Percentiles rank a stretch among this genome's conserved stretches.
These are phyloP conservation scores for Acrocalymma vagum DNA, from an alignment of 2,329 filamentous ascomycete genomes.

Conservation along the genomic window DNA sequence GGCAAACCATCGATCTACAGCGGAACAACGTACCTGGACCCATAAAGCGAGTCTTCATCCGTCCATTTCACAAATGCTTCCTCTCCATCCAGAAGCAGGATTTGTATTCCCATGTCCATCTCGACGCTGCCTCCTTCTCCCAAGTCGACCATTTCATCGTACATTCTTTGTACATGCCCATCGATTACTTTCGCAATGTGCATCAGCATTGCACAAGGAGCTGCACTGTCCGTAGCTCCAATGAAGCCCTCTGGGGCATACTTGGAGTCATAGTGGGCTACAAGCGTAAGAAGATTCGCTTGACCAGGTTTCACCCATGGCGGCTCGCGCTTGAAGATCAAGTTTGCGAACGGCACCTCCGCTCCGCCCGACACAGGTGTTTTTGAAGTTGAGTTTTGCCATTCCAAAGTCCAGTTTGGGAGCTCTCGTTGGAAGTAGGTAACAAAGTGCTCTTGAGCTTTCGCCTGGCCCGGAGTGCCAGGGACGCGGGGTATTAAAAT, in stretches of 20 bases:
- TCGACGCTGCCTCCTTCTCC: conserved; percentile 67
- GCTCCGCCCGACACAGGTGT: conserved; percentile 78
- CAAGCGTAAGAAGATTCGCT: conserved; percentile 81
- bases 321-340: conserved; percentile 87
- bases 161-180: conserved; percentile 79
- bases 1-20: neutral
- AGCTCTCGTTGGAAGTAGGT: conserved; percentile 80
- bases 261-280: conserved; percentile 94
- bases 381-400: conserved; percentile 88
- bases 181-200: conserved; percentile 85
- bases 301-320: conserved; percentile 80
- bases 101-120: conserved; percentile 84
- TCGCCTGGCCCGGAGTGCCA: conserved; percentile 77
- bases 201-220: conserved; percentile 92
- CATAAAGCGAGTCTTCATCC: conserved; percentile 84
- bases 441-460: conserved; percentile 82
- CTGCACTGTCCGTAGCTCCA: conserved; percentile 91
- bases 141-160: conserved; percentile 72
- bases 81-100: conserved; percentile 90
- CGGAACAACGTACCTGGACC: conserved; percentile 70
- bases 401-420: conserved; percentile 79
- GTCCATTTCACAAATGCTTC: conserved; percentile 89
- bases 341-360: conserved; percentile 83
- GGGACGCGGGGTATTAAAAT: conserved; percentile 90
- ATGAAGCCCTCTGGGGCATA: conserved; percentile 84